Percentiles rank a stretch among this genome's conserved stretches.
phyloP scores from a whole-genome alignment of 768 basidiomycete genomes.

The Sporobolomyces roseus region DNA sequence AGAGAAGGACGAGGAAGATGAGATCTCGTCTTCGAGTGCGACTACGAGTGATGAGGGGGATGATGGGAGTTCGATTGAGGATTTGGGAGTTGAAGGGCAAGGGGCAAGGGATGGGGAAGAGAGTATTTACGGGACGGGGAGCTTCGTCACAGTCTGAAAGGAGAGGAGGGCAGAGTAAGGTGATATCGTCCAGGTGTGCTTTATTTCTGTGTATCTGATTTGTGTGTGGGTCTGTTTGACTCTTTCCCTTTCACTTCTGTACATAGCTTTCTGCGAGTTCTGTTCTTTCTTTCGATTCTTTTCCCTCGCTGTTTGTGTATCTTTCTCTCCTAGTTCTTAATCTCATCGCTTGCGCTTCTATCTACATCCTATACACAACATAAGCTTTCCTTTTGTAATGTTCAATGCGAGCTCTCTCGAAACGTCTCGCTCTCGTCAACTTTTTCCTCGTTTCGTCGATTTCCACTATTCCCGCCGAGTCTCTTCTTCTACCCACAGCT shows the following conservation, averaged over 20 bases:
- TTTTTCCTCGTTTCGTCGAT: not conserved
- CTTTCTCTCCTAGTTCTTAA: not conserved
- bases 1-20: not conserved
- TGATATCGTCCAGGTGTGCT: no score
- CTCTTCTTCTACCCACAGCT: conserved; percentile 20
- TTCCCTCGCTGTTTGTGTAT: not conserved
- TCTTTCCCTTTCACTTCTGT: not conserved
- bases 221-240: not conserved
- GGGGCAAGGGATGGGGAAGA: not conserved
- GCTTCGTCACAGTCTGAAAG: conserved; percentile 2
- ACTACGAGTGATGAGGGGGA: not conserved
- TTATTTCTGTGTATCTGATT: not conserved
- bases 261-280: no score
- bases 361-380: no score
- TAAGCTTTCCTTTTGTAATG: no score
- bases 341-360: not conserved
- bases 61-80: conserved; percentile 1
- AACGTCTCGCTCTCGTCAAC: not conserved
- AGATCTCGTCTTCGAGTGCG: no score
- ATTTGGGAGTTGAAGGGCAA: not conserved
- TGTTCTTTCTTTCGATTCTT: no score
- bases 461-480: no score
- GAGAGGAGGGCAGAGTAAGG: not conserved
- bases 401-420: not conserved
- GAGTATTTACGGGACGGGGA: conserved; percentile 5